Base-by-base conservation (phyloP, 225 moss, liverwort and hornwort species). In the Physcomitrium patens region DNA sequence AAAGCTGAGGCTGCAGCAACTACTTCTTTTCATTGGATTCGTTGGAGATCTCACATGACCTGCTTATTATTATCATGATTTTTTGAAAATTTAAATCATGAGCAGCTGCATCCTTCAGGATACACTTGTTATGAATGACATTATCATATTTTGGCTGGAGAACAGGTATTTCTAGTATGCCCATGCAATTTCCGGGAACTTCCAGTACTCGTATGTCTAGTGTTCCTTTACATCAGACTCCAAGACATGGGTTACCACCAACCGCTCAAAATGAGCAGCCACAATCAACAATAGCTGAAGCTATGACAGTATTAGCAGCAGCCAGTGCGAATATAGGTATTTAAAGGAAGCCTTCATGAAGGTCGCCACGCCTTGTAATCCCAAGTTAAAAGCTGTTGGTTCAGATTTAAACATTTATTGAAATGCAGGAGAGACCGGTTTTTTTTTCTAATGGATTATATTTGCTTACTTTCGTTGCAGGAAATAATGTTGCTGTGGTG, bases 171-270 rank as follows among this genome's bases (percentile, higher is more conserved):
- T 14, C 69, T 50, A 45, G 73, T 24, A 53, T 65, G 10, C 15
- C 14, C 28, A 52, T 70, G 63, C 81, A 81, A 41, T 60, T 65
- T 61, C 44, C 44, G n/a, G 77, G 74, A 60, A 77, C 43, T 59
- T 59, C 75, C 44, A 82, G 77, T 56, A 75, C 77, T 75, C 82
- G 72, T 60, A 28, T 68, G 44, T 71, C 84, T 42, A 56, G 70
- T 27, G 20, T 56, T 67, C 58, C 70, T 60, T 9, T 62, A 50
- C 71, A 69, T 27, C 80, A 75, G 26, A 37, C 83, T 71, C 72
- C 80, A 43, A 83, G 86, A 75, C 71, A 42, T 71, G 86, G 77
- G 65, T 69, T 78, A 43, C 67, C 87, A 71, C n/a, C 26, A 43
- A 26, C 60, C 65, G 19, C 74, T 54, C 78, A 54, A 43, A 80